phyloP scores from a whole-genome alignment of 129 eudicot genomes.

The Lactuca saligna region DNA sequence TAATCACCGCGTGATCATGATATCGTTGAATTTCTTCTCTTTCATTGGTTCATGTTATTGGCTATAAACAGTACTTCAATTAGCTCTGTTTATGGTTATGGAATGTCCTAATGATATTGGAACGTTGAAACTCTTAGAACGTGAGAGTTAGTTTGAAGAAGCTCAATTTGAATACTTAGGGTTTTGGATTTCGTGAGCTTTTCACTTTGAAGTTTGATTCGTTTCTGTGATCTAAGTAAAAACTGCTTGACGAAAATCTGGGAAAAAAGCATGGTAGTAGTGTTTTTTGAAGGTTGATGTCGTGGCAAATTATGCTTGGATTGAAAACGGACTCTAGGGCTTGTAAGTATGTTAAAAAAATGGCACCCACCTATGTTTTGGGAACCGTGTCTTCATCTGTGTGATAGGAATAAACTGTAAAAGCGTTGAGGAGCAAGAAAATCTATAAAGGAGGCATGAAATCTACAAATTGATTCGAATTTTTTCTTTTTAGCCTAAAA shows the following conservation, averaged over 20 bases:
- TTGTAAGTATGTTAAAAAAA: not conserved
- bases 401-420: not conserved
- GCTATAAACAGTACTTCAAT: not conserved
- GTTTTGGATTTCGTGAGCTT: conserved; percentile 1
- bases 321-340: conserved; percentile 11
- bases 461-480: not conserved
- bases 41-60: not conserved
- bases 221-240: conserved; percentile 12
- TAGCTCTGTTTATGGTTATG: conserved; percentile 2
- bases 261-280: not conserved
- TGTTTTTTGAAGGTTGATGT: not conserved
- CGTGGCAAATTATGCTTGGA: conserved; percentile 1
- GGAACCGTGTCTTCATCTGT: not conserved
- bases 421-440: not conserved
- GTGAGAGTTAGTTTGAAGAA: conserved; percentile 8
- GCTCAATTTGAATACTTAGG: conserved; percentile 14
- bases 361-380: not conserved
- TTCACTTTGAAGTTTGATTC: conserved; percentile 4
- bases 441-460: not conserved
- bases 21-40: not conserved
- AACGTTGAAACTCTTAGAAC: conserved; percentile 11
- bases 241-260: not conserved
- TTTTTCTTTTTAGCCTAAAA: not conserved
- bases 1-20: conserved; percentile 7
- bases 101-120: not conserved